Base-by-base conservation (phyloP, 139 green algal genomes). In the Chlorella vulgaris region DNA sequence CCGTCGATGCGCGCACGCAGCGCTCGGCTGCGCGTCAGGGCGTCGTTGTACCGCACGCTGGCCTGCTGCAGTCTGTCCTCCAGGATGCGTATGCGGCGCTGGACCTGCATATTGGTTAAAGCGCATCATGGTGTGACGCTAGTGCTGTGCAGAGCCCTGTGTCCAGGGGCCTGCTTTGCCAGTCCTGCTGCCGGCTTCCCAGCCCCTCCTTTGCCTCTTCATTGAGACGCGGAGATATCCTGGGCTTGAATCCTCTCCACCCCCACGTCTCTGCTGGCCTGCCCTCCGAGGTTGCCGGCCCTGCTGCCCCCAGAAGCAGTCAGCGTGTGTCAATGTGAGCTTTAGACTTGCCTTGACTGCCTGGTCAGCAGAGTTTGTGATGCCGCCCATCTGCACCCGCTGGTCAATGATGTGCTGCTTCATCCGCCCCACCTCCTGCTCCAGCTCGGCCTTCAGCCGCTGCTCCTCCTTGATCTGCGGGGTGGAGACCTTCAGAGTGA, bases 51-150 rank as follows among this genome's bases (percentile, higher is more conserved):
- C 58, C 94, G 94, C 68, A 95, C 82, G 79, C 93, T 92, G 31
- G 90, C 90, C 82, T 94, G 89, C 62, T 97, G 92, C 47, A 97
- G 83, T 10, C 92, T 62, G 81, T 97, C 96, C 85, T 98, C 94
- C 43, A 97, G 88, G 29, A 95, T 84, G 42, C 90, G 91, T 76
- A 98, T 92, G 7, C 33, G 35, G 39, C 78, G 76, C 63, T 93
- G 86, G 84, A 93, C 93, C 69, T 93, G 85, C 24, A 91, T 38
- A 19, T 33, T 28, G 35, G 33, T 3, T 3, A 18, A n/a, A n/a
- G n/a, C n/a, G n/a, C n/a, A n/a, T n/a, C n/a, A n/a, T n/a, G n/a
- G n/a, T n/a, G n/a, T n/a, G n/a, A n/a, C n/a, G n/a, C n/a, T n/a
- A n/a, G n/a, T n/a, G n/a, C n/a, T n/a, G n/a, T n/a, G n/a, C n/a